phyloP scores from a whole-genome alignment of 2,329 filamentous ascomycete genomes.

The Fusarium nisikadoi region DNA sequence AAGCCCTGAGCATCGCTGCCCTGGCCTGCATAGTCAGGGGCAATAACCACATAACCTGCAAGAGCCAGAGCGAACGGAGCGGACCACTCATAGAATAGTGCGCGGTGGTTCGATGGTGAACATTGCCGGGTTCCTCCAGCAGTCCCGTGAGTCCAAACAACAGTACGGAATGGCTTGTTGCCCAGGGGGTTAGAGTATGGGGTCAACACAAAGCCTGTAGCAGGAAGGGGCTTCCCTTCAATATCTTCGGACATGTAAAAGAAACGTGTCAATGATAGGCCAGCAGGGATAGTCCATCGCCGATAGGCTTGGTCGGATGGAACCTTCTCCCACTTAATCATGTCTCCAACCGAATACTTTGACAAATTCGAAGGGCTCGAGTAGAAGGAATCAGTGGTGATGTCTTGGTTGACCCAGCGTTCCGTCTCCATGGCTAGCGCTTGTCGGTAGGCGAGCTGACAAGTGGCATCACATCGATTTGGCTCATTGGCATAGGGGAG shows the following conservation, averaged over 20 bases:
- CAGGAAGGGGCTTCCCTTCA: neutral
- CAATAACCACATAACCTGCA: conserved; percentile 15
- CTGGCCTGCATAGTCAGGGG: conserved; percentile 10
- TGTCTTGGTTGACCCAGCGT: neutral
- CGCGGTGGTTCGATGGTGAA: conserved; percentile 38
- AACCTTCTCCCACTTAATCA: neutral
- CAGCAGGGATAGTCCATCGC: conserved; percentile 6
- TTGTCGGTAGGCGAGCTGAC: neutral
- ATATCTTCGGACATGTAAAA: conserved; percentile 5
- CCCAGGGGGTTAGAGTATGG: neutral
- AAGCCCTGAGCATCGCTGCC: conserved; percentile 34
- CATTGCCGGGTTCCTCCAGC: conserved; percentile 35
- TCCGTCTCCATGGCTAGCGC: neutral
- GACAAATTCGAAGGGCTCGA: neutral
- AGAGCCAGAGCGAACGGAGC: conserved; percentile 31
- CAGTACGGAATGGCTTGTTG: neutral
- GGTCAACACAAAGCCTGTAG: neutral
- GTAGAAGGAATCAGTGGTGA: neutral
- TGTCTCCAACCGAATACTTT: neutral
- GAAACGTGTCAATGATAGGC: neutral
- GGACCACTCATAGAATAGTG: conserved; percentile 38
- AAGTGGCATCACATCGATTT: neutral
- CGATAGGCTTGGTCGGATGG: neutral
- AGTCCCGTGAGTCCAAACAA: conserved; percentile 44
- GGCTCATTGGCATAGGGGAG: neutral